Evolutionary conservation across 352 stramenopile genomes (phyloP), one percentile per base, ranked within the genome.

Genomic region (Phytophthora niederhauseri): DNA sequence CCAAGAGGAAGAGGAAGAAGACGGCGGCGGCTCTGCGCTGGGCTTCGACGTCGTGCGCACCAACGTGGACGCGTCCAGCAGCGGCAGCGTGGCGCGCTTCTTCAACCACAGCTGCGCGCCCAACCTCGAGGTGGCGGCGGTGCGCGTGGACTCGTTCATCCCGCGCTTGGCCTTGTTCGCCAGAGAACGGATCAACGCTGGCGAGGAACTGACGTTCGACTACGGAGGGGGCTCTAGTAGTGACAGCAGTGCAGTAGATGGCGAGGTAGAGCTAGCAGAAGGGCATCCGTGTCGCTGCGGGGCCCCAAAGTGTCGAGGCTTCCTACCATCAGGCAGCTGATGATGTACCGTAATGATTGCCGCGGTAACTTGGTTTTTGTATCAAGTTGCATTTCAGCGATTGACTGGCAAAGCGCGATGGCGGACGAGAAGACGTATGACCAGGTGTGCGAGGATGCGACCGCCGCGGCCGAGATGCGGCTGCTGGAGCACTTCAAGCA

Each of bases 401-500:
- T 57, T 70, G 63, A 68, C 19, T 61, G 36, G 61, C 30, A 24
- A 48, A 30, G 17, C 24, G 53, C 28, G 5, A 75, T 76, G 70
- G 6, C 53, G 34, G 34, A 41, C n/a, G 57, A 68, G 68, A 81
- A 80, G 77, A 82, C 53, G 60, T 94, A 94, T 65, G 84, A 94
- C 48, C 77, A 88, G 36, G 34, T 89, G 28, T 92, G 85, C 65
- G 73, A 80, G 36, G 80, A 89, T 49, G 84, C 80, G 31, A 83
- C 71, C n/a, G 80, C 73, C 53, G 85, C 80, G 3, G 85, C 85
- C 2, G 84, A 92, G 70, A 80, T 64, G 66, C 84, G 85, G 22
- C 63, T 94, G 56, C 73, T 92, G 52, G 83, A 91, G 48, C 84
- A 94, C 72, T 92, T 91, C 53, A 87, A 91, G 73, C 61, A 86